phyloP scores from a whole-genome alignment of 371 early-diverging fungal species.

The Apophysomyces sp. region DNA sequence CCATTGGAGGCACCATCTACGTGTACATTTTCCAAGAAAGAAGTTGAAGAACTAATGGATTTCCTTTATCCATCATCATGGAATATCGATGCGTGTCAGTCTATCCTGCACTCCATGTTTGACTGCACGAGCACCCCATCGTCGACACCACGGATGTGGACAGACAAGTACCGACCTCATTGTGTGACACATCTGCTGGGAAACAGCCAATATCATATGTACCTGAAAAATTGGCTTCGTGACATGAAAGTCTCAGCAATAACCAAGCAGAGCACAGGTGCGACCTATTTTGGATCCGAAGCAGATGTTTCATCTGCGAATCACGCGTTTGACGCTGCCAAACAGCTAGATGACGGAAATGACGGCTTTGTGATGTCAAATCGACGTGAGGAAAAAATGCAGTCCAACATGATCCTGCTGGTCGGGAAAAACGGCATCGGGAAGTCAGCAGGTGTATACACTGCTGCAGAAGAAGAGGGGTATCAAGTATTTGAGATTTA shows the following conservation, averaged over 20 bases:
- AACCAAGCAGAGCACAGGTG: background rate
- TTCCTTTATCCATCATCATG: conserved; percentile 5
- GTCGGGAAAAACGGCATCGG: conserved; percentile 75
- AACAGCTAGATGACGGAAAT: background rate
- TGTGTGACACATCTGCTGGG: conserved; percentile 23
- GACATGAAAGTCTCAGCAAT: conserved; percentile 33
- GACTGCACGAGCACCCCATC: background rate
- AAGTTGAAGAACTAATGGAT: conserved; percentile 4
- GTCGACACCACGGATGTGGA: conserved; percentile 15
- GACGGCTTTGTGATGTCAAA: background rate
- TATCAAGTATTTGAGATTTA: conserved; percentile 80
- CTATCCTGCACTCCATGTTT: background rate
- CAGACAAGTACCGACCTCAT: conserved; percentile 35
- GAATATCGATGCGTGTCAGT: conserved; percentile 2
- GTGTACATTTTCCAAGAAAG: background rate
- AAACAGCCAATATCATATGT: conserved; percentile 15
- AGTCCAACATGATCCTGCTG: conserved; percentile 62
- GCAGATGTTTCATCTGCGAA: background rate
- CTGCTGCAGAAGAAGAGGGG: conserved; percentile 69
- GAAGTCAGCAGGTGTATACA: conserved; percentile 77
- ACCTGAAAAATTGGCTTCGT: conserved; percentile 39
- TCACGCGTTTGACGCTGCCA: background rate
- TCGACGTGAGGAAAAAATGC: conserved; percentile 24
- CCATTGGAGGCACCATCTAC: background rate
- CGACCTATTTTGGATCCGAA: too few species aligned